Conservation (phyloP, 1,139 yeast genomes). For the Suhomyces yuchorum region DNA sequence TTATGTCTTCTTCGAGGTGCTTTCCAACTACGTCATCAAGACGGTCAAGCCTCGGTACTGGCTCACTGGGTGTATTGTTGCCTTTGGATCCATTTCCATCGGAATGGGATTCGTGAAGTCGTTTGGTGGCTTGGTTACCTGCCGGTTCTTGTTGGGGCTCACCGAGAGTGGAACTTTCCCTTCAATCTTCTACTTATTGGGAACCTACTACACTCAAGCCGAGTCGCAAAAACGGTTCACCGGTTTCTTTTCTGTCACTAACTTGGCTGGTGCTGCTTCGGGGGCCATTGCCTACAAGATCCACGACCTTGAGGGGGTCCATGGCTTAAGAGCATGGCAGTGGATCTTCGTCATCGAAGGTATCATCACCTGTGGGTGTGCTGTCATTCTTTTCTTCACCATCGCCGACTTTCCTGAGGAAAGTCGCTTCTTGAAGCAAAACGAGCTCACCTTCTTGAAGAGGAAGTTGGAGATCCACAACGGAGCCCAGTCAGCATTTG, state of each 20-base stretch:
- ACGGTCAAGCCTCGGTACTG: slow-evolving; percentile 64
- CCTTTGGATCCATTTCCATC: slow-evolving; percentile 63
- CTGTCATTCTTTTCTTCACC: slow-evolving; percentile 57
- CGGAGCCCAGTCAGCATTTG: slow-evolving; percentile 57
- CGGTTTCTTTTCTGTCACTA: slow-evolving; percentile 56
- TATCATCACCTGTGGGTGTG: slow-evolving; percentile 62
- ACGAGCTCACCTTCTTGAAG: slow-evolving; percentile 53
- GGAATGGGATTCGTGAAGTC: slow-evolving; percentile 66
- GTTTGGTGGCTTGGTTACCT: slow-evolving; percentile 59
- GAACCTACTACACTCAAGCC: slow-evolving; percentile 55
- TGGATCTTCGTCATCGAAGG: slow-evolving; percentile 80
- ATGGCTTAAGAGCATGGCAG: slow-evolving; percentile 60
- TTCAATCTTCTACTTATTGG: slow-evolving; percentile 66
- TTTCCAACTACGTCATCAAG: slow-evolving; percentile 66
- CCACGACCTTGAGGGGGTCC: slow-evolving; percentile 39
- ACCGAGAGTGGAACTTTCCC: slow-evolving; percentile 75
- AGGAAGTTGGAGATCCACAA: slow-evolving; percentile 54
- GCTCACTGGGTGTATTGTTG: slow-evolving; percentile 56
- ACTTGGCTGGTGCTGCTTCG: slow-evolving; percentile 45
- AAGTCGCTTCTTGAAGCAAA: slow-evolving; percentile 51
- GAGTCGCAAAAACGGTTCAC: slow-evolving; percentile 73
- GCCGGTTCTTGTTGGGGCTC: slow-evolving; percentile 65
- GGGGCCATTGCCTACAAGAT: slow-evolving; percentile 48
- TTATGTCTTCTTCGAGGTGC: slow-evolving; percentile 64
- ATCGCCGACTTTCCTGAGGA: slow-evolving; percentile 66